Conservation (phyloP, 352 stramenopile species). For the Pythium graminicola region DNA sequence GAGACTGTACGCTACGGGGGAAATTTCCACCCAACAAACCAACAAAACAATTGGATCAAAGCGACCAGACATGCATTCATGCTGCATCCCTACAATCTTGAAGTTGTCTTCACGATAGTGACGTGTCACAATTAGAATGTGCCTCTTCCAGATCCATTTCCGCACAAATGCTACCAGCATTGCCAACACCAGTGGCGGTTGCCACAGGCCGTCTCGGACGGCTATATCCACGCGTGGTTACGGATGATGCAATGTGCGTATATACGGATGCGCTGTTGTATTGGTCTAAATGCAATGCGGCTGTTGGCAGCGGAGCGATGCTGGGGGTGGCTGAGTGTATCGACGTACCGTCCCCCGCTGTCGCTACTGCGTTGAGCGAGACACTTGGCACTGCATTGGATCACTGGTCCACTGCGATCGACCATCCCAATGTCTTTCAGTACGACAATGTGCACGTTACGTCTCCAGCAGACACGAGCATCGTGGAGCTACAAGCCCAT, state of each 20-base stretch:
- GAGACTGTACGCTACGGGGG: too few relatives aligned
- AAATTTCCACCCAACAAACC: too few relatives aligned
- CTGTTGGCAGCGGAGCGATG: constrained; percentile 2
- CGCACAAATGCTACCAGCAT: neutral
- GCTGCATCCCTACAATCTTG: neutral
- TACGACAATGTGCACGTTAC: constrained; percentile 10
- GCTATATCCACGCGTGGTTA: constrained; percentile 1
- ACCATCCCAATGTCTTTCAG: constrained; percentile 17
- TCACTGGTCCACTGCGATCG: neutral
- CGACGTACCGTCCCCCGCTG: neutral
- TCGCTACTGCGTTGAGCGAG: neutral
- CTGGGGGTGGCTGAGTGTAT: constrained; percentile 11
- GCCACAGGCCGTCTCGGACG: constrained; percentile 14
- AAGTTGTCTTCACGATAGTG: constrained; percentile 3
- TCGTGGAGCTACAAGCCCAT: neutral
- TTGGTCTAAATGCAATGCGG: neutral
- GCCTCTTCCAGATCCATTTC: neutral
- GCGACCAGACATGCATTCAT: too few relatives aligned
- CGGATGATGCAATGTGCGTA: constrained; percentile 14
- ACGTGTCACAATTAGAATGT: constrained; percentile 2
- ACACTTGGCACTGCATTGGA: constrained; percentile 5
- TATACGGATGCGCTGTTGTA: neutral
- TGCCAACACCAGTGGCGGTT: neutral
- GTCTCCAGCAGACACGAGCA: neutral
- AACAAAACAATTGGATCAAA: too few relatives aligned